Base-by-base conservation (phyloP, 1,284 basidiomycete genomes). In the Marasmius tenuissimus region DNA sequence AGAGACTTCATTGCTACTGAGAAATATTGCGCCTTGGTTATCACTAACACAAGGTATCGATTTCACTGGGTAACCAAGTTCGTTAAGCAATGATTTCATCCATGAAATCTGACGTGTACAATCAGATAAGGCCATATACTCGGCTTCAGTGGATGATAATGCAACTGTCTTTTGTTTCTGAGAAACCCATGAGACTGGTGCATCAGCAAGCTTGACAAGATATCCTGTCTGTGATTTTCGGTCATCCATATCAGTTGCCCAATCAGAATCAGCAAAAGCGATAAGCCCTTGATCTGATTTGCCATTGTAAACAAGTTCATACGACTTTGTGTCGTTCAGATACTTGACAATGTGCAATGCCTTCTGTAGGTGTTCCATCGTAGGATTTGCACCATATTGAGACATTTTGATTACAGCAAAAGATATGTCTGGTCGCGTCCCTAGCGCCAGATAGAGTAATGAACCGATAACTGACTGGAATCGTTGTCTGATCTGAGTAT, bases 1-100 rank as follows among this genome's bases (percentile, higher is more conserved):
- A n/a, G 57, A 59, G 0, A 71, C 64, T 4, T 75, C 70, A 54
- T 78, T 76, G 1, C 58, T 45, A 1, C 70, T 68, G 5, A 79
- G 62, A 33, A 67, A 64, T 9, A 81, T 71, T 0, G 76, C 65
- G 0, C 74, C 70, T 58, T 76, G 68, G 61, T 81, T 81, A 65
- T 81, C 75, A 14, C 67, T 66, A 64, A 60, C 66, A 34, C 78
- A 61, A 1, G 58, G 60, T 14, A 50, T 42, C 11, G 40, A 42
- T 12, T 35, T 7, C 18, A 40, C 16, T 12, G 55, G 40, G 50
- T 66, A 57, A 20, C 65, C 62, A 1, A 75, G 45, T 63, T 75
- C 68, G 2, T 22, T 12, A 33, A 76, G 40, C 2, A 75, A 53
- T 8, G 14, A 2, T 52, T 52, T 7, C 10, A 50, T 50, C 48